Base-by-base conservation (phyloP, 257 asterid genomes). In the Solanum habrochaites region DNA sequence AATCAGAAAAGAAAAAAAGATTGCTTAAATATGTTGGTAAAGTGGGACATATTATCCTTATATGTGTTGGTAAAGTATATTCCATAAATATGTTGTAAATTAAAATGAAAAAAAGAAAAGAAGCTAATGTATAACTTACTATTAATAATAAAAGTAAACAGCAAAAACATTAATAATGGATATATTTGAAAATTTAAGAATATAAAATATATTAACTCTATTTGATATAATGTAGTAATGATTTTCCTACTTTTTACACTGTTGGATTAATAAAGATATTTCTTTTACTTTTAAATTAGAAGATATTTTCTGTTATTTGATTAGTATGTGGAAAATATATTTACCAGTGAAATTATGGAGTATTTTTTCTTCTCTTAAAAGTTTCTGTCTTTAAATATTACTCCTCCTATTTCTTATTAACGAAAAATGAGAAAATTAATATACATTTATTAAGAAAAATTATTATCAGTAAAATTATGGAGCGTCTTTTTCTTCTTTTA, bases 1-100 rank as follows among this genome's bases (percentile, higher is more conserved):
- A 78, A 25, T 45, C 8, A 78, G 40, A 78, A 60, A 78, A 82
- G 43, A 5, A 35, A 12, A 10, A 82, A 82, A 43, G 37, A 75
- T 40, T 78, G 83, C 15, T 43, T 80, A 81, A 85, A 27, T 81
- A 15, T 49, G 60, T 49, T 7, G 60, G 60, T 49, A 49, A 49
- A 83, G 88, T 86, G 87, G 88, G 90, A 31, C 86, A 85, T 16
- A 52, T 16, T 78, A 58, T 11, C 29, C 70, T 86, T 58, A 49
- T 39, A 62, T 88, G 75, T 23, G 91, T 83, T 67, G 89, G 73
- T 66, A 81, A 74, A 86, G 83, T 58, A 88, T 86, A 90, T 83
- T 62, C 86, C 86, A 69, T 84, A 87, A 23, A 49, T 7, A 74
- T 52, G 11, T 13, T 27, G 32, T 14, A 80, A 32, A 20, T 25